These are phyloP conservation scores for Puccinia polysora DNA, from an alignment of 1,284 basidiomycete genomes.

Conservation along the genomic window DNA sequence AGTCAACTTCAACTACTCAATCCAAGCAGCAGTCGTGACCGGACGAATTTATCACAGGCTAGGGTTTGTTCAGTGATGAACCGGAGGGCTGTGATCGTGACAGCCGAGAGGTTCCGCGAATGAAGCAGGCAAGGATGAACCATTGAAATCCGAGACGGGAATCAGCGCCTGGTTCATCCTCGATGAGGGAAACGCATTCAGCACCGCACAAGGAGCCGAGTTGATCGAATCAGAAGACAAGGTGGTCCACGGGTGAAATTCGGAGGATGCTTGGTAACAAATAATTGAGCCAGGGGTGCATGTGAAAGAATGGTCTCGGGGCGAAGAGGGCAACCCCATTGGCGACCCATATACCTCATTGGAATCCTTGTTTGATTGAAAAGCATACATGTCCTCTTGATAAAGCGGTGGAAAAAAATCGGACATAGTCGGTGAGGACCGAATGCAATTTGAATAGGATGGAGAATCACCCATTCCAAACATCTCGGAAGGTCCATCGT, in stretches of 20 bases:
- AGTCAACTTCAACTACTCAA: too few species aligned
- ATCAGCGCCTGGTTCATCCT: constrained; percentile 5
- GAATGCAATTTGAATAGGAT: neutral
- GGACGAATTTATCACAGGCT: too few species aligned
- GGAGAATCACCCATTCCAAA: constrained; percentile 9
- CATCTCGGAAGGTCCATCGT: neutral
- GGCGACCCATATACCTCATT: neutral
- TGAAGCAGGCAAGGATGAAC: neutral
- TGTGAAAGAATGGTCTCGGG: constrained; percentile 7
- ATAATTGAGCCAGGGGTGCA: neutral
- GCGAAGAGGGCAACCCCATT: constrained; percentile 13
- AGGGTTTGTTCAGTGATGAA: too few species aligned
- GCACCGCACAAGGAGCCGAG: constrained; percentile 2
- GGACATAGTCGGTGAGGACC: constrained; percentile 11
- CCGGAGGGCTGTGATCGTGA: too few species aligned
- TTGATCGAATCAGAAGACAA: constrained; percentile 27
- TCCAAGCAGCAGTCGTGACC: too few species aligned
- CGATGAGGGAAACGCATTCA: neutral
- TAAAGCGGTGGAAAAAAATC: neutral
- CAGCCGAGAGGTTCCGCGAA: constrained; percentile 4
- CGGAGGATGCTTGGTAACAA: constrained; percentile 9
- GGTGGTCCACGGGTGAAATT: constrained; percentile 3
- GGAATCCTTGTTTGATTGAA: constrained; percentile 1
- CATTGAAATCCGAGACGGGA: neutral
- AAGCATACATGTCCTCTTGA: neutral